Evolutionary conservation across 768 basidiomycete genomes (phyloP), one percentile per base, ranked within the genome.

Genomic region (Naganishia onofrii): DNA sequence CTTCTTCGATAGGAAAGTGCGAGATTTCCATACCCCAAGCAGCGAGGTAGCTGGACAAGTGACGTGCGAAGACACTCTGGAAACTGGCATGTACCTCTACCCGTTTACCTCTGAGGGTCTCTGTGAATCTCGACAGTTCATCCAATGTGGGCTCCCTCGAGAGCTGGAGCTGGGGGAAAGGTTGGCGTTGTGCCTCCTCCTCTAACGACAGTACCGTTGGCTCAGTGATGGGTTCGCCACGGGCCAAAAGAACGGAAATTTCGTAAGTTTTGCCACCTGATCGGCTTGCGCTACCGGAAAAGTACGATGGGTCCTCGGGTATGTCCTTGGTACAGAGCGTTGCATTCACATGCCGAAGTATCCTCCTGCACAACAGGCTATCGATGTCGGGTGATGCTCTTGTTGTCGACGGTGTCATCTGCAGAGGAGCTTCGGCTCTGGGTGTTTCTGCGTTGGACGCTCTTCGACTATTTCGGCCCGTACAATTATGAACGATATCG

Each of bases 11-110:
- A 9, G 83, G 81, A 8, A 83, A 84, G 81, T 93, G 92, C 64
- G 87, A 88, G 52, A 97, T 88, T 75, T 95, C 92, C 88, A 97
- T 86, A 15, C 94, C 93, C 95, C 95, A 98, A 6, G 90, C 87
- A 26, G 90, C 91, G 69, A 99, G 85, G 81, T 95, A 96, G 74
- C 90, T 90, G 29, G 93, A 93, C 42, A 99, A 84, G 80, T 96
- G 92, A 64, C 90, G 90, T 0, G 93, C 94, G 76, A 97, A 99
- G 2, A 88, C 87, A 48, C 91, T 91, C 72, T 86, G 87, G n/a
- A 92, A 86, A 76, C 87, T 89, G 8, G 95, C 92, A 76, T 94
- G 90, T 31, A 99, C 82, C 0, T 86, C 87, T 0, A 90, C 94
- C 74, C 86, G 89, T 81, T 89, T 91, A 17, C 93, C 92, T 76